A percentile compares a stretch with the other conserved stretches of the same genome.
These are phyloP conservation scores for Alternaria novae-zelandiae DNA, from an alignment of 2,329 filamentous ascomycete species.

Conservation along the genomic window DNA sequence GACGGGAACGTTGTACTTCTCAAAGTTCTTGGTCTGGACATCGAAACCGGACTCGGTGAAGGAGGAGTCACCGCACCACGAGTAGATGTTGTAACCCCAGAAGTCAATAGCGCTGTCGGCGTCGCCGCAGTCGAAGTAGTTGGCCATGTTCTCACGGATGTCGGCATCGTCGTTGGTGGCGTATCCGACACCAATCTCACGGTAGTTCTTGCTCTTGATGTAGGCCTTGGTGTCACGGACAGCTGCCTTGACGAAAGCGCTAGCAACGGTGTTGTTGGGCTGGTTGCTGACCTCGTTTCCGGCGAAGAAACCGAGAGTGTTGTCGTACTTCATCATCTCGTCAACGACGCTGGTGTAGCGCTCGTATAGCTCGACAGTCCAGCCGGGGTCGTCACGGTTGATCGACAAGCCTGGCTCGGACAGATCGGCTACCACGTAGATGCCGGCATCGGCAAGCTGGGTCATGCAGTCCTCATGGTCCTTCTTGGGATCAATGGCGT, in stretches of 20 bases:
- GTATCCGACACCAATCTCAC: slow-evolving; percentile 87
- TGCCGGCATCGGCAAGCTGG: slow-evolving; percentile 79
- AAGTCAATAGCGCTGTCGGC: slow-evolving; percentile 77
- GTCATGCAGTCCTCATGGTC: slow-evolving; percentile 88
- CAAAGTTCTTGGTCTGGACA: slow-evolving; percentile 83
- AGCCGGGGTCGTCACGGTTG: slow-evolving; percentile 77
- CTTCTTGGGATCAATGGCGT: slow-evolving; percentile 81
- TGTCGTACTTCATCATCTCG: slow-evolving; percentile 79
- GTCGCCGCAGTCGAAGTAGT: slow-evolving; percentile 93
- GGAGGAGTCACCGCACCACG: slow-evolving; percentile 90
- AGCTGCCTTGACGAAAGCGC: slow-evolving; percentile 95
- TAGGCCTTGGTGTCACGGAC: slow-evolving; percentile 96
- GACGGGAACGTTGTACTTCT: slow-evolving; percentile 86
- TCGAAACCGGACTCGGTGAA: slow-evolving; percentile 80
- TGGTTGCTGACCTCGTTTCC: slow-evolving; percentile 97
- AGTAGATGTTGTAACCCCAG: slow-evolving; percentile 99
- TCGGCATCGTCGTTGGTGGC: slow-evolving; percentile 90
- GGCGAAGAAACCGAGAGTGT: slow-evolving; percentile 96
- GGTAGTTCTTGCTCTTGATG: slow-evolving; percentile 80
- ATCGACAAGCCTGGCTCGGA: slow-evolving; percentile 83
- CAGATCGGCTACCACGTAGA: slow-evolving; percentile 94
- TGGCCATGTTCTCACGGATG: slow-evolving; percentile 80
- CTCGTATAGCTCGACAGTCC: slow-evolving; percentile 78
- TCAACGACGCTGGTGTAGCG: slow-evolving; percentile 89
- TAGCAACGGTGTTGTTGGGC: slow-evolving; percentile 85